Percentiles rank a stretch among this genome's conserved stretches.
These are phyloP conservation scores for Neurospora intermedia DNA, from an alignment of 495 filamentous ascomycete genomes.

Conservation along the genomic window DNA sequence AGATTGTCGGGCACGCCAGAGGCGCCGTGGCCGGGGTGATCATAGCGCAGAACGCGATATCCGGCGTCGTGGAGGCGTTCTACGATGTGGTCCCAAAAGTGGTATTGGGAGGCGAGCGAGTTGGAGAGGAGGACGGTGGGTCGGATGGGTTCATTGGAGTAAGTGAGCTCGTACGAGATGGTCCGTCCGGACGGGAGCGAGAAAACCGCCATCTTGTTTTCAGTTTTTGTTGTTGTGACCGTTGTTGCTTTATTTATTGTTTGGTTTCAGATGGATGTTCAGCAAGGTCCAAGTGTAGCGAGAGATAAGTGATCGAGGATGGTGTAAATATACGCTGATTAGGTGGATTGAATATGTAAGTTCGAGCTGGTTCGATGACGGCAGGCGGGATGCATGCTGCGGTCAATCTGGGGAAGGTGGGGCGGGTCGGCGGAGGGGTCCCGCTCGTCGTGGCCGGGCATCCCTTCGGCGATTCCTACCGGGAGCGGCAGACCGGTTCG, in stretches of 20 bases:
- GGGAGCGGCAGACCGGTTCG: too few species aligned
- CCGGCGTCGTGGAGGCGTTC: constrained; percentile 11
- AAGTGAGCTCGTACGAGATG: constrained; percentile 8
- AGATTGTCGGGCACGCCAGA: constrained; percentile 17
- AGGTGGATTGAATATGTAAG: neutral
- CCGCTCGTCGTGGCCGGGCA: neutral
- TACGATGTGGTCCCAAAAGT: constrained; percentile 20
- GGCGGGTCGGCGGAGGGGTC: neutral
- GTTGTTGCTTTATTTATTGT: neutral
- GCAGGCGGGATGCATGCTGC: neutral
- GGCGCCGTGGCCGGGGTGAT: constrained; percentile 24
- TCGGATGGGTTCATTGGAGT: constrained; percentile 1
- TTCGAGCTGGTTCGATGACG: neutral
- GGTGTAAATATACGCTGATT: neutral
- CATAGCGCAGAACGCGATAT: constrained; percentile 22
- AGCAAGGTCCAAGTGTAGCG: neutral
- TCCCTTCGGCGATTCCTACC: neutral
- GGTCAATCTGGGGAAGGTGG: neutral
- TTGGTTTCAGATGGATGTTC: neutral
- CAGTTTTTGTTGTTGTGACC: neutral
- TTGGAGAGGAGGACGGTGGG: constrained; percentile 20
- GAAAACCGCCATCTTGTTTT: neutral
- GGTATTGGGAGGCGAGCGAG: constrained; percentile 12
- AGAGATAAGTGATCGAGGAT: neutral
- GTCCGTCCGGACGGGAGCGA: constrained; percentile 8